phyloP scores from a whole-genome alignment of 2,329 filamentous ascomycete genomes.

The Penicillium verrucosum region DNA sequence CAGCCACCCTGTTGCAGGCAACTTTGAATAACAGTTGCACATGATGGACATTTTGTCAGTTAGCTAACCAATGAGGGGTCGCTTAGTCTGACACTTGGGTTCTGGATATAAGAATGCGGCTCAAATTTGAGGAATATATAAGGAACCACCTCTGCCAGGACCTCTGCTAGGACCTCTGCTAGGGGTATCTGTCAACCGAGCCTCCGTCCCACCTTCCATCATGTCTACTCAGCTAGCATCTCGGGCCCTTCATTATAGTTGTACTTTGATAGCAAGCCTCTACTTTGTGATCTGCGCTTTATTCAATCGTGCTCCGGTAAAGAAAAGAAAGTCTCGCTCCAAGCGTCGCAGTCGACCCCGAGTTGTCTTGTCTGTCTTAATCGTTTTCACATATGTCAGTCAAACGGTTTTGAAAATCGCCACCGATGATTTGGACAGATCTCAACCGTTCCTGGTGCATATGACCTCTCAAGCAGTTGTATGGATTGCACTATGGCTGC shows the following conservation, averaged over 20 bases:
- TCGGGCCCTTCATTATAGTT: conserved; percentile 4
- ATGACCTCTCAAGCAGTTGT: conserved; percentile 7
- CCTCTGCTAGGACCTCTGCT: not conserved
- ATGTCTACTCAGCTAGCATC: conserved; percentile 2
- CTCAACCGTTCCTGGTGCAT: conserved; percentile 9
- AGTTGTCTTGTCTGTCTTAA: not conserved
- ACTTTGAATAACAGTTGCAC: not conserved
- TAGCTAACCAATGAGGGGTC: not conserved
- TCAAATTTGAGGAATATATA: conserved; percentile 1
- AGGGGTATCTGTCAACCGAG: not conserved
- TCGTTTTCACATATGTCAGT: conserved; percentile 6
- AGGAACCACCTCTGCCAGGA: not conserved
- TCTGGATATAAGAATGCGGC: not conserved
- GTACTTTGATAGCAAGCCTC: conserved; percentile 2
- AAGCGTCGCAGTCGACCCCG: not conserved
- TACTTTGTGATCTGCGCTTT: conserved; percentile 1
- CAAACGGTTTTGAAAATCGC: conserved; percentile 1
- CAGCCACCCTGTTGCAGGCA: conserved; percentile 1
- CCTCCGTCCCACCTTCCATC: not conserved
- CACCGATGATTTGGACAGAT: conserved; percentile 6
- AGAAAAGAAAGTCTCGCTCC: conserved; percentile 4
- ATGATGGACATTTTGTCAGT: not conserved
- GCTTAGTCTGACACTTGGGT: not conserved
- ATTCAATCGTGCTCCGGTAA: not conserved
- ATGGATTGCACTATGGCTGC: conserved; percentile 6